Conservation (phyloP, 805 yeast genomes). For the Zygosaccharomyces bisporus region DNA sequence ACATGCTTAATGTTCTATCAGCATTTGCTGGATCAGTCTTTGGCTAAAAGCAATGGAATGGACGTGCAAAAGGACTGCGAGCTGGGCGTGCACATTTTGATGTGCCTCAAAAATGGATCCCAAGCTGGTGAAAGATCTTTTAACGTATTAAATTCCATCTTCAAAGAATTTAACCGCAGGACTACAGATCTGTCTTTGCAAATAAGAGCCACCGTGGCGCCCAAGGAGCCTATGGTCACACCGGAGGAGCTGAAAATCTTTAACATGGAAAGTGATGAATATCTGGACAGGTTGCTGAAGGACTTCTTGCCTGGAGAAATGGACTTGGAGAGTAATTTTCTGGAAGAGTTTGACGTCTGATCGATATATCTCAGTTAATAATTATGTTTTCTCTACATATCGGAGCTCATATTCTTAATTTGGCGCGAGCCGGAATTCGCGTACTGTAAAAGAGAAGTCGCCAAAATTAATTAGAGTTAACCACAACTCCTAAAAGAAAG, state of each 20-base stretch:
- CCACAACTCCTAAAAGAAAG: not conserved
- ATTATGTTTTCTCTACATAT: too few relatives aligned
- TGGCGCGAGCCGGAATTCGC: not conserved
- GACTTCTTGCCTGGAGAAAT: slow-evolving; percentile 6
- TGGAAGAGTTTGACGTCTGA: slow-evolving; percentile 2
- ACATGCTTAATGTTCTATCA: slow-evolving; percentile 72
- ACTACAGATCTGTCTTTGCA: slow-evolving; percentile 43
- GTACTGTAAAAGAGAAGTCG: slow-evolving; percentile 46
- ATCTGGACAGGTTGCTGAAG: slow-evolving; percentile 4
- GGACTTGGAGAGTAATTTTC: not conserved
- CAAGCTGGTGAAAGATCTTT: slow-evolving; percentile 74
- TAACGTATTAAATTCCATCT: slow-evolving; percentile 67
- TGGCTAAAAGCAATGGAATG: slow-evolving; percentile 8
- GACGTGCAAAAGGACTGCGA: slow-evolving; percentile 61
- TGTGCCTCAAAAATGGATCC: slow-evolving; percentile 61
- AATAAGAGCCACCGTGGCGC: slow-evolving; percentile 9
- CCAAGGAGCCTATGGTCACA: slow-evolving; percentile 3
- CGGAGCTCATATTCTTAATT: too few relatives aligned
- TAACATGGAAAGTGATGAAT: slow-evolving; percentile 7
- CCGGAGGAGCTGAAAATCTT: slow-evolving; percentile 5
- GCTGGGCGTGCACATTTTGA: slow-evolving; percentile 62
- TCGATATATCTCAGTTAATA: not conserved
- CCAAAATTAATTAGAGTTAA: too few relatives aligned
- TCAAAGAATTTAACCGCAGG: slow-evolving; percentile 69
- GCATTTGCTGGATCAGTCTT: slow-evolving; percentile 16